Conservation (phyloP, 2,329 filamentous ascomycete species). For the Malbranchea zuffiana region DNA sequence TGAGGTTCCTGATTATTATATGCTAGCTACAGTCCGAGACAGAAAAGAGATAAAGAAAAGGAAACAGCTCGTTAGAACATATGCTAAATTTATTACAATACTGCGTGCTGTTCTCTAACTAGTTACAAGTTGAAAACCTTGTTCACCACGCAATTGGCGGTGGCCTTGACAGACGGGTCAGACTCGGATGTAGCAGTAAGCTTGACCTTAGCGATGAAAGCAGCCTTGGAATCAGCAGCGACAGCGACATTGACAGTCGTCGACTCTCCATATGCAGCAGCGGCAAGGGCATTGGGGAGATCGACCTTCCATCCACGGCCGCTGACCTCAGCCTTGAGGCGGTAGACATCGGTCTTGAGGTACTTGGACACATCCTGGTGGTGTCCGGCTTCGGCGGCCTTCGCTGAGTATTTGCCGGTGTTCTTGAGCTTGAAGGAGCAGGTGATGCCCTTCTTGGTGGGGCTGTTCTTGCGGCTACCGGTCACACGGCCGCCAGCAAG, state of each 20-base stretch:
- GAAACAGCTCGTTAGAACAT: too few species aligned
- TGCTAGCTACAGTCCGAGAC: too few species aligned
- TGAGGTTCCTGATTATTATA: too few species aligned
- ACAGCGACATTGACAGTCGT: constrained; percentile 13
- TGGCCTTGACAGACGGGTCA: constrained; percentile 10
- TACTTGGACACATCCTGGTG: constrained; percentile 13
- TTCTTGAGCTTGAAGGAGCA: constrained; percentile 14
- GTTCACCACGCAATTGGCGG: constrained; percentile 9
- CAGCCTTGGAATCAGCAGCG: constrained; percentile 10
- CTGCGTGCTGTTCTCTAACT: too few species aligned
- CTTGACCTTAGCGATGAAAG: constrained; percentile 3
- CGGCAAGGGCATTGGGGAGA: constrained; percentile 14
- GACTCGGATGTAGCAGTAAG: constrained; percentile 15
- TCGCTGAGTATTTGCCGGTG: constrained; percentile 10
- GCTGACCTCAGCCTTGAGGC: constrained; percentile 13
- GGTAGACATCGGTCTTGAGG: constrained; percentile 15
- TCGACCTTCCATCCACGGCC: constrained; percentile 15
- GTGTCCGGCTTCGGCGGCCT: constrained; percentile 7
- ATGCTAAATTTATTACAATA: too few species aligned
- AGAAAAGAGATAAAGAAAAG: too few species aligned
- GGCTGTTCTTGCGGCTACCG: constrained; percentile 3
- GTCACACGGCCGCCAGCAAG: constrained; percentile 5
- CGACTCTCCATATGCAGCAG: constrained; percentile 11
- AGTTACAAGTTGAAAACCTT: constrained; percentile 10
- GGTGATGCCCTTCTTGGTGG: constrained; percentile 12